These are phyloP conservation scores for Botrytis medusae DNA, from an alignment of 2,329 filamentous ascomycete species.

Conservation along the genomic window DNA sequence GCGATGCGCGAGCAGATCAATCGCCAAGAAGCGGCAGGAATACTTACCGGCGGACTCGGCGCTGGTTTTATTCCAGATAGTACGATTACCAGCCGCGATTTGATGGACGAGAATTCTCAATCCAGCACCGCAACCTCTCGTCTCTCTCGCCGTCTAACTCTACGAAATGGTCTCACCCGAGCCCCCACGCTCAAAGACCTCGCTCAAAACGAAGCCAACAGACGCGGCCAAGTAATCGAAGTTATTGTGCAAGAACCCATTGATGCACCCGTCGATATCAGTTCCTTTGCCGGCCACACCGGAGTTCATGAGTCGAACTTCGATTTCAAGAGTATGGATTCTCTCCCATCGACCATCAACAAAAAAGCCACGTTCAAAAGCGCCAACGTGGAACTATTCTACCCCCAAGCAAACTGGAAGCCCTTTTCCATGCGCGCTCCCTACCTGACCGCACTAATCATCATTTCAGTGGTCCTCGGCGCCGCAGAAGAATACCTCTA, in stretches of 20 bases:
- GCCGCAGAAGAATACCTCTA: conserved; percentile 56
- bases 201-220: conserved; percentile 59
- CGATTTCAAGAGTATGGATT: conserved; percentile 29
- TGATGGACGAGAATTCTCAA: conserved; percentile 43
- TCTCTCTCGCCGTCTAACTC: conserved; percentile 31
- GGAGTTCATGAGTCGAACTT: conserved; percentile 20
- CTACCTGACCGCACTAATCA: conserved; percentile 55
- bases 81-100: conserved; percentile 51
- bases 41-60: conserved; percentile 59
- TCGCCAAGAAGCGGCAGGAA: conserved; percentile 50
- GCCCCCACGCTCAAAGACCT: conserved; percentile 49
- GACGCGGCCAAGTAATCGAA: conserved; percentile 58
- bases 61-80: conserved; percentile 51
- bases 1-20: conserved; percentile 32
- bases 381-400: conserved; percentile 52
- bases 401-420: conserved; percentile 65
- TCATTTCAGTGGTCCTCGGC: conserved; percentile 54
- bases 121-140: conserved; percentile 17
- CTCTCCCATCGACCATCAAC: conserved; percentile 25
- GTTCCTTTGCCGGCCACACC: conserved; percentile 31
- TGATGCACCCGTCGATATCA: conserved; percentile 32
- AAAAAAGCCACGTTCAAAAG: conserved; percentile 34
- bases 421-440: conserved; percentile 64
- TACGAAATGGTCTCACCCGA: conserved; percentile 34
- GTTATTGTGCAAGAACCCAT: conserved; percentile 49